These are phyloP conservation scores for Cordyceps tenuipes DNA, from an alignment of 2,329 filamentous ascomycete species.

Conservation along the genomic window DNA sequence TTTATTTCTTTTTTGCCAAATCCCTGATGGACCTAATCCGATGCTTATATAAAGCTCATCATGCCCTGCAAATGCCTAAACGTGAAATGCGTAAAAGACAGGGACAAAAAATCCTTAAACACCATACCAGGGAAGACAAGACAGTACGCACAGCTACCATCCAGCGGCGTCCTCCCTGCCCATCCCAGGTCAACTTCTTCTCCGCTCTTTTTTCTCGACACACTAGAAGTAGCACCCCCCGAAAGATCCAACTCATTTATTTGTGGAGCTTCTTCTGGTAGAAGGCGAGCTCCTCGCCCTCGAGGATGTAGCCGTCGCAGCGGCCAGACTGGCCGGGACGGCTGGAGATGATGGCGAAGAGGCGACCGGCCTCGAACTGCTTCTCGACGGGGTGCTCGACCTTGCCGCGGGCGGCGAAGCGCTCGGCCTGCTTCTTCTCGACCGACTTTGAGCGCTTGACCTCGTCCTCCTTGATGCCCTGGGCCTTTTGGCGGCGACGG, in stretches of 20 bases:
- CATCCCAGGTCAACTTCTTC: constrained; percentile 2
- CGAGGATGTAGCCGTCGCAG: constrained; percentile 93
- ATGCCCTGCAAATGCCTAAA: constrained; percentile 26
- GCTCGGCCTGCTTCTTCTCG: constrained; percentile 91
- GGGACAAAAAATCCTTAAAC: constrained; percentile 28
- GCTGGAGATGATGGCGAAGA: constrained; percentile 88
- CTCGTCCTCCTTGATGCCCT: constrained; percentile 52
- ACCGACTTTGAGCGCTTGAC: constrained; percentile 92
- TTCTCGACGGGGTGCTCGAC: constrained; percentile 87
- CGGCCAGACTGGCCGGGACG: constrained; percentile 95
- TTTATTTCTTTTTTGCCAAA: constrained; percentile 16
- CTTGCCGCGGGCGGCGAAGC: constrained; percentile 79
- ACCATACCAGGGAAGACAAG: constrained; percentile 25
- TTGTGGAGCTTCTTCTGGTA: constrained; percentile 99
- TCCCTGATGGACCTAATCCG: constrained; percentile 30
- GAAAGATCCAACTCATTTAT: constrained; percentile 44
- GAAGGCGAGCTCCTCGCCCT: constrained; percentile 99
- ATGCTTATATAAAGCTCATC: constrained; percentile 30
- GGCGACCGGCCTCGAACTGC: constrained; percentile 98
- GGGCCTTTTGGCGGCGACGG: constrained; percentile 84
- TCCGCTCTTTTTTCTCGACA: background rate
- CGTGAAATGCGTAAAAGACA: constrained; percentile 16
- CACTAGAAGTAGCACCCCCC: background rate
- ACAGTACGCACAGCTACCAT: constrained; percentile 8
- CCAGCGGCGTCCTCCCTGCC: background rate